These are phyloP conservation scores for Diaporthe batatas DNA, from an alignment of 2,329 filamentous ascomycete species.

Conservation along the genomic window DNA sequence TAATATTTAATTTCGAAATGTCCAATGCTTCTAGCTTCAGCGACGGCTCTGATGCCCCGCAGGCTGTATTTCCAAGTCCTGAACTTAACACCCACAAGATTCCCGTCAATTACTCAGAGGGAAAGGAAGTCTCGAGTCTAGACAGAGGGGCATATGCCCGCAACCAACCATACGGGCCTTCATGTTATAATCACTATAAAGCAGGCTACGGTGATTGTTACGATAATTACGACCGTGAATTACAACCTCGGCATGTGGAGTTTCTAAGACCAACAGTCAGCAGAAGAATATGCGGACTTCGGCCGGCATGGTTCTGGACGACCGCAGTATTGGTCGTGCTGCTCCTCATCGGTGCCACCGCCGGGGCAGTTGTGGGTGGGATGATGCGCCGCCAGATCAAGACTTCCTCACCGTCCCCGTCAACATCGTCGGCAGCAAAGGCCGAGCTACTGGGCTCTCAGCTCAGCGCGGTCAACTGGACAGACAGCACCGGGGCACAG, in stretches of 20 bases:
- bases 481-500: neutral
- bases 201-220: neutral
- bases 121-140: neutral
- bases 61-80: neutral
- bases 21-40: neutral
- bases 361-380: neutral
- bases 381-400: constrained; percentile 5
- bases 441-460: neutral
- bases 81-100: neutral
- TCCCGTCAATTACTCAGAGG: neutral
- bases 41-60: neutral
- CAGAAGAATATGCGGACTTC: constrained; percentile 2
- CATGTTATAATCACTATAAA: neutral
- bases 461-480: constrained; percentile 25
- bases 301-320: neutral
- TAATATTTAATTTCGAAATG: neutral
- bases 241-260: neutral
- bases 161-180: neutral
- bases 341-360: neutral
- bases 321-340: neutral
- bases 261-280: neutral
- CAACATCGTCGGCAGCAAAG: neutral
- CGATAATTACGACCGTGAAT: too few relatives aligned
- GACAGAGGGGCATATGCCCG: neutral
- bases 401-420: neutral